These are phyloP conservation scores for Typha latifolia DNA, from an alignment of 176 grass and related monocot species.

Conservation along the genomic window DNA sequence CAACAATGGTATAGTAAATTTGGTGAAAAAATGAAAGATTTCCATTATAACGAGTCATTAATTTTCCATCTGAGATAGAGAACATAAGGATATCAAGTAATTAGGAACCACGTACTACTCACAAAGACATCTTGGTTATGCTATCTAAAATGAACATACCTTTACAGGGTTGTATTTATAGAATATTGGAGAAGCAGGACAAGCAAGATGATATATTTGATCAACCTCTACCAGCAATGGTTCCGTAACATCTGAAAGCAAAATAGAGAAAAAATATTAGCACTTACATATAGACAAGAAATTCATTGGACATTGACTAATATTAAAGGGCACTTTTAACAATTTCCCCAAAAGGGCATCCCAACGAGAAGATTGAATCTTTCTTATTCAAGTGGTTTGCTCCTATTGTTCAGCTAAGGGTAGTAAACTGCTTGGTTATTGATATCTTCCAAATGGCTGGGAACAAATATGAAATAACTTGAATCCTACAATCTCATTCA, in stretches of 20 bases:
- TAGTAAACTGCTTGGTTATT: no score
- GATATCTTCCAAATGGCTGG: no score
- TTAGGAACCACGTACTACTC: neutral
- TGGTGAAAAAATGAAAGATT: no score
- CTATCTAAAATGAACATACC: slow-evolving; percentile 29
- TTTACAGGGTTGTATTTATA: slow-evolving; percentile 99
- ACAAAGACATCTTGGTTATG: neutral
- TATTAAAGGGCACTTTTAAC: neutral
- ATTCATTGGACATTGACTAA: neutral
- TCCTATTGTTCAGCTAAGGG: no score
- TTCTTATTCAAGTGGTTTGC: neutral
- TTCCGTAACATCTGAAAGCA: slow-evolving; percentile 75
- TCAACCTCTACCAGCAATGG: slow-evolving; percentile 94
- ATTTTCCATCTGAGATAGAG: neutral
- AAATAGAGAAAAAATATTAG: slow-evolving; percentile 9
- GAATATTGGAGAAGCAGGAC: slow-evolving; percentile 98
- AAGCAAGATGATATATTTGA: slow-evolving; percentile 99
- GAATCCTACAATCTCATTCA: no score
- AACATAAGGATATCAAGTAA: no score
- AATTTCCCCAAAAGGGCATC: slow-evolving; percentile 1
- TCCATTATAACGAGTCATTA: neutral
- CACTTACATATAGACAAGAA: neutral
- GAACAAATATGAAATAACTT: no score
- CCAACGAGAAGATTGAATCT: neutral
- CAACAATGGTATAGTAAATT: no score